Base-by-base conservation (phyloP, 225 moss, liverwort and hornwort genomes). In the Antitrichia curtipendula region DNA sequence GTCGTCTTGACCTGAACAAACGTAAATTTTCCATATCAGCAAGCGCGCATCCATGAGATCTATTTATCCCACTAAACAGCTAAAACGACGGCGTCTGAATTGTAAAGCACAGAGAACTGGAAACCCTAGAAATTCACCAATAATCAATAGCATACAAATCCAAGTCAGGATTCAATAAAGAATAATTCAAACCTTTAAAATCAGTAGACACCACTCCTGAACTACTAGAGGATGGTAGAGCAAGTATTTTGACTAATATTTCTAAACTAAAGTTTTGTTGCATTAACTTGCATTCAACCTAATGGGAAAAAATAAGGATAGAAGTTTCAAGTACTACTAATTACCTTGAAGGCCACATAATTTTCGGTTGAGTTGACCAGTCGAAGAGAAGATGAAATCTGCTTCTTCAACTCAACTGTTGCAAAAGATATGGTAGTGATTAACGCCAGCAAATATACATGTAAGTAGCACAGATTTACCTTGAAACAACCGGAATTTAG, bases 351-450 rank as follows among this genome's bases (percentile, higher is more conserved):
- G 73, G 99, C 99, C 76, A 99, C 92, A 92, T 93, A 91, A 75
- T 92, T 90, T 58, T 99, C 95, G 14, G 97, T 95, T 32, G 96
- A 89, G 84, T 97, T 97, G 74, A 96, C 93, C 66, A 99, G 87
- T 40, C 92, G 95, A 85, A 99, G 93, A 41, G 99, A 97, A 88
- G 96, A 95, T 80, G 96, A 99, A 78, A 99, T 96, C 88, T 97
- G 99, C 94, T 97, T 99, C 92, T 95, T 95, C 93, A 99, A 90
- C 89, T 99, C 99, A 95, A 99, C 99, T 99, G 95, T 82, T 79
- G 78, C 90, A 93, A 43, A 75, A 75, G 9, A 81, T 45, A 81
- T 22, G 7, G 19, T 31, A 36, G 62, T 27, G 3, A 69, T 69
- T 69, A n/a, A 61, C 12, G 40, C 25, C 87, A 91, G 34, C 18